Base-by-base conservation (phyloP, 2,329 filamentous ascomycete genomes). In the Ophiosphaerella korrae region DNA sequence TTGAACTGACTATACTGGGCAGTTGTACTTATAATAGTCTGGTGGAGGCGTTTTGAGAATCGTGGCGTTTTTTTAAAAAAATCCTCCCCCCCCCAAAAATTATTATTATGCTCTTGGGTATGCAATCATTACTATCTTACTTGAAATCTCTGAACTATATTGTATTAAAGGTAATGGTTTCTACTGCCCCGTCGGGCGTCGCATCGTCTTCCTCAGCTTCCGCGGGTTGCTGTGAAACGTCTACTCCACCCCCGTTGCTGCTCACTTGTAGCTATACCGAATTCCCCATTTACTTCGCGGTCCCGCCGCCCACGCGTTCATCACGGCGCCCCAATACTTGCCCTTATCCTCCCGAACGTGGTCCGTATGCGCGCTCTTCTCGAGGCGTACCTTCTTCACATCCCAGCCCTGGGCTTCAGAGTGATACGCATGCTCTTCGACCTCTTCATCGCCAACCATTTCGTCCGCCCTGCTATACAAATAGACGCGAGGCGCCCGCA, bases 161-260 rank as follows among this genome's bases (percentile, higher is more conserved):
- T n/a, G n/a, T n/a, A n/a, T n/a, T n/a, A n/a, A n/a, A n/a, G n/a
- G n/a, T n/a, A n/a, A n/a, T n/a, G n/a, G n/a, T n/a, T n/a, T n/a
- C 0, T 76, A 90, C 44, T 82, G 87, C 62, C 88, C 86, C 12
- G 83, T 91, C 11, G 83, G 90, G 69, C 78, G 79, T 23, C 80
- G 89, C 24, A 88, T 88, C 58, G 75, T 92, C 44, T 82, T 92
- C 53, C 87, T 86, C 13, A 85, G 85, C 58, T 72, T 88, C 53
- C 88, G 88, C 33, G 88, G 89, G 7, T 78, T 92, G 34, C 79
- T 78, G 9, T 93, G 89, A 89, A 87, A 87, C 1, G 78, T 92
- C 34, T 92, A 89, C 70, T 78, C 92, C 72, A 90, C 87, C 60
- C 75, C 92, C 58, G 75, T 86, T 50, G 81, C 70, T n/a, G 57